Base-by-base conservation (phyloP, 495 filamentous ascomycete genomes). In the Xylaria cubensis region DNA sequence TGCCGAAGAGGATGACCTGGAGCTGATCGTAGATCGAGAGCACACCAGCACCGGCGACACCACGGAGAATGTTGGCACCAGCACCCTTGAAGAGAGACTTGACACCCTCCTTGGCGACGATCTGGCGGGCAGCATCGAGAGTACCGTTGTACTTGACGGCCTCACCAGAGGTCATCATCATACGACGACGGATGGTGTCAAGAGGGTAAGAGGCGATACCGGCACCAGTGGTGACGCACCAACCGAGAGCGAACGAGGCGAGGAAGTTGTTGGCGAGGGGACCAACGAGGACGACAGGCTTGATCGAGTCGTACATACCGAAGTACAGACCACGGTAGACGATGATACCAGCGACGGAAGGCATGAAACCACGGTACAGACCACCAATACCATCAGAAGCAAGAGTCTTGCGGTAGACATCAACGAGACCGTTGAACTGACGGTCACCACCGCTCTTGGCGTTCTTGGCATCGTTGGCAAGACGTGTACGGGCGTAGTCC, bases 271-370 rank as follows among this genome's bases (percentile, higher is more conserved):
- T 94, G 87, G 94, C 91, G 79, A 99, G 94, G 81, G 88, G 72
- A 81, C 96, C 96, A 82, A 92, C 89, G 66, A 99, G 93, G 86
- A 98, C 83, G 84, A 98, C 93, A 77, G 96, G 96, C 94, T 99
- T 99, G 90, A 99, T 91, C 77, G 96, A 99, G 87, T 98, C 96
- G 94, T 99, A 98, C 92, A 99, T 93, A 82, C 96, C 96, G 92
- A 99, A 99, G 94, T 99, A 99, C 76, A 99, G 94, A 97, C 96
- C 96, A 93, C 96, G 97, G 92, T 99, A 99, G 85, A 99, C 97
- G 83, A 98, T 85, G 84, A 99, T 99, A 90, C 96, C 96, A 85
- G 91, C 88, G 81, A 99, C 96, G 78, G 97, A 99, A 83, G 97
- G 97, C 88, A 93, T 93, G 92, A 99, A 99, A 89, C 96, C 96